Evolutionary conservation across 1,139 yeast genomes (phyloP).

Genomic region (Protomyces macrosporus): DNA sequence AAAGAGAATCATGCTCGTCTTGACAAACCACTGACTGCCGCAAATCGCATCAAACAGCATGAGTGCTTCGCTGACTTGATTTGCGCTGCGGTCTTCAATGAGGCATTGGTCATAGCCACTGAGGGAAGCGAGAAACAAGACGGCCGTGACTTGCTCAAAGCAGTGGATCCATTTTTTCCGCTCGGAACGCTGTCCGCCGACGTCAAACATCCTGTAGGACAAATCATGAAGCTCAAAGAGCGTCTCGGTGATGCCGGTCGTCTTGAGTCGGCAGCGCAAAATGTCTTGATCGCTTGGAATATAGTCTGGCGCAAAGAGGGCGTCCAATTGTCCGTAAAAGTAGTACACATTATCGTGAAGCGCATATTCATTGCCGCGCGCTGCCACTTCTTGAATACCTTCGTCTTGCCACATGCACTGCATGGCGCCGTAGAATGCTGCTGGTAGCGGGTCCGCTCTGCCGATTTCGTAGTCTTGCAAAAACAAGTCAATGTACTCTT

Average conservation of each 20-base stretch:
- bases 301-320: conserved; percentile 54
- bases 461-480: conserved; percentile 31
- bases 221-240: conserved; percentile 62
- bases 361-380: conserved; percentile 69
- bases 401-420: conserved; percentile 52
- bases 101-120: conserved; percentile 88
- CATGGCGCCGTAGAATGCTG: conserved; percentile 34
- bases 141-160: conserved; percentile 85
- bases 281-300: conserved; percentile 76
- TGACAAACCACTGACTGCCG: conserved; percentile 76
- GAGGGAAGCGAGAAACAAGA: conserved; percentile 84
- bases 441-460: conserved; percentile 27
- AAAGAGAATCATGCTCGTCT: conserved; percentile 84
- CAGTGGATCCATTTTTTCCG: conserved; percentile 95
- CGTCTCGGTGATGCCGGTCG: conserved; percentile 92
- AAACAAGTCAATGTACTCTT: conserved; percentile 27
- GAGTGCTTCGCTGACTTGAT: conserved; percentile 86
- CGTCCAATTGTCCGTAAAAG: conserved; percentile 32
- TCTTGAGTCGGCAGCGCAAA: conserved; percentile 81
- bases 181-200: conserved; percentile 96
- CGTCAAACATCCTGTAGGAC: conserved; percentile 64
- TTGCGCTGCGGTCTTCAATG: conserved; percentile 83
- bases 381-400: conserved; percentile 54
- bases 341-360: conserved; percentile 82
- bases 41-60: conserved; percentile 77